A percentile compares a stretch with the other conserved stretches of the same genome.
phyloP scores from a whole-genome alignment of 345 rosid species.

The Gossypium australe region DNA sequence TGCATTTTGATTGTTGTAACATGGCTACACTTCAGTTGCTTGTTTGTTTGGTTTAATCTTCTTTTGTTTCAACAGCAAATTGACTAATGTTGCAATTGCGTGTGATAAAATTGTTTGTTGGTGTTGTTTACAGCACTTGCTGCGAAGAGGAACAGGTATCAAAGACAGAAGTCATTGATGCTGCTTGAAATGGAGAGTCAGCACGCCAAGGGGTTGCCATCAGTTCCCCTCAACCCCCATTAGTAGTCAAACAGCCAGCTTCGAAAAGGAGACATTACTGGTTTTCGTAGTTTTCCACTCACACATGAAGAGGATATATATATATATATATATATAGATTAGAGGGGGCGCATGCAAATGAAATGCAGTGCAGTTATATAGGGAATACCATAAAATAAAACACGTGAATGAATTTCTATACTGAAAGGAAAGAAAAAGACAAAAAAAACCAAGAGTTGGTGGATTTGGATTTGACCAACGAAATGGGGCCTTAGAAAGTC shows the following conservation, averaged over 20 bases:
- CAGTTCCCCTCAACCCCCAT: constrained; percentile 57
- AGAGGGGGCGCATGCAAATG: constrained; percentile 13
- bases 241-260: constrained; percentile 19
- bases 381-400: constrained; percentile 12
- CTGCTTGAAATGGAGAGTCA: constrained; percentile 93
- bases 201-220: constrained; percentile 84
- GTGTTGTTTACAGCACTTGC: constrained; percentile 50
- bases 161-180: constrained; percentile 92
- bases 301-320: constrained; percentile 15
- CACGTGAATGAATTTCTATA: constrained; percentile 16
- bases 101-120: not conserved
- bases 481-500: constrained; percentile 18
- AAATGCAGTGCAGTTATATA: constrained; percentile 14
- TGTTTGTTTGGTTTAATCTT: no score
- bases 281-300: constrained; percentile 17
- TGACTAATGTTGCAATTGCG: not conserved
- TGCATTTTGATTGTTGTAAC: not conserved
- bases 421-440: not conserved
- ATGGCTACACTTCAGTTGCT: no score
- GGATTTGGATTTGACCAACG: constrained; percentile 23
- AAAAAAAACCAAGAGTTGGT: constrained; percentile 4
- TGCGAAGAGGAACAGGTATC: constrained; percentile 88
- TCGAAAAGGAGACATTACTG: constrained; percentile 3
- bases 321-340: not conserved
- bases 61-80: not conserved